Evolutionary conservation across 2,329 filamentous ascomycete genomes (phyloP), one percentile per base, ranked within the genome.

Genomic region (Fusarium devonianum): DNA sequence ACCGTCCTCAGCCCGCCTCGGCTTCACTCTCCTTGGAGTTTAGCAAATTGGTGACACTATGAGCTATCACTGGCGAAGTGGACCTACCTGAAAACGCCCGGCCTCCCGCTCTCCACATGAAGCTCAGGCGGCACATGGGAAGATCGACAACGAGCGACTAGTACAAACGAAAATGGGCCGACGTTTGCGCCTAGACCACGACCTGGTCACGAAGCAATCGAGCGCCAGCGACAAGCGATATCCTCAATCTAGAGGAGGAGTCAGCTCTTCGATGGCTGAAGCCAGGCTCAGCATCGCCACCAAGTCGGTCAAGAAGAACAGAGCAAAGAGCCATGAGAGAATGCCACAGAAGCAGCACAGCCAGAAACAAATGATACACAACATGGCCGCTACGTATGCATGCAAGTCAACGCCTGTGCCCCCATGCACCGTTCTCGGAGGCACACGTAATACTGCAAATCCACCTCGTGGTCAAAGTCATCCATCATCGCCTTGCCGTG

Each of bases 391-490:
- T 33, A 25, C 34, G 44, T 34, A 49, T 58, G 53, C 38, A 58
- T 45, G 42, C 38, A 57, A 49, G 48, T 41, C 48, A 40, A 53
- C 32, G 40, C 34, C 26, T 22, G 28, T n/a, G n/a, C n/a, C 44
- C 30, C 18, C 45, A 42, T 34, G 37, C 22, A 37, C 25, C 42
- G 34, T 38, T 45, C 38, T 37, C 14, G 19, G 22, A 25, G 21
- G 21, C 32, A 28, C 33, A 14, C 19, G 38, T 51, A 43, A 23
- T 32, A 49, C 56, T 22, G 36, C 32, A 22, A 30, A 30, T 10
- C 30, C 26, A 29, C 47, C 56, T 57, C 56, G 42, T 60, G 56
- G 51, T 40, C 46, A 55, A 14, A n/a, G n/a, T n/a, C n/a, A n/a
- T n/a, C n/a, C n/a, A n/a, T n/a, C n/a, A n/a, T n/a, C n/a, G n/a